These are phyloP conservation scores for Citrus sinensis DNA, from an alignment of 345 rosid species.

Conservation along the genomic window DVS_A1.0 CM039169.1:29541001-29541500, in stretches of 20 bases:
- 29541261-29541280: too few relatives aligned
- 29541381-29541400: background rate
- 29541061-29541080: too few relatives aligned
- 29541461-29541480: background rate
- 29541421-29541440: background rate
- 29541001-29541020: fast-evolving
- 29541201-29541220: fast-evolving
- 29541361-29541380: background rate
- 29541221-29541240: fast-evolving
- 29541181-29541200: too few relatives aligned
- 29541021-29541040: too few relatives aligned
- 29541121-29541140: too few relatives aligned
- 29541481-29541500: conserved; percentile 15
- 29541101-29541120: too few relatives aligned
- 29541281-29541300: background rate
- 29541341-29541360: background rate
- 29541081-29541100: too few relatives aligned
- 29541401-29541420: background rate
- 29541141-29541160: fast-evolving
- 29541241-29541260: too few relatives aligned
- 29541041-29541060: too few relatives aligned
- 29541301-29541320: too few relatives aligned
- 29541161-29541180: too few relatives aligned
- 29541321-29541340: background rate
- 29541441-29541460: background rate